Evolutionary conservation across 2,329 filamentous ascomycete genomes (phyloP).

Genomic region (Dactylellina cionopaga): DNA sequence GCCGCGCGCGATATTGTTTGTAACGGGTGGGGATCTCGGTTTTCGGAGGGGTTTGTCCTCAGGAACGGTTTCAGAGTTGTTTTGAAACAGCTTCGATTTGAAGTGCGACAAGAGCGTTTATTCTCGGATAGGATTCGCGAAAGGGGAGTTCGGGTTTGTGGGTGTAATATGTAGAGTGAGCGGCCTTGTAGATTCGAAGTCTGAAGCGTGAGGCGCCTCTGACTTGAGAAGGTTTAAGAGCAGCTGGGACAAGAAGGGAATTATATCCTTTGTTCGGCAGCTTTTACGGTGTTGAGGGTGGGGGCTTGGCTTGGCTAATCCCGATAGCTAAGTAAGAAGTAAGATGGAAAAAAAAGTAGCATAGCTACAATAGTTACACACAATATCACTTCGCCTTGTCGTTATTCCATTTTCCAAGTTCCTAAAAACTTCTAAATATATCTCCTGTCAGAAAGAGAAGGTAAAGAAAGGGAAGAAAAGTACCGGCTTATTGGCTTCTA

Average conservation of each 20-base stretch:
- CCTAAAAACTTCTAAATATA: no score
- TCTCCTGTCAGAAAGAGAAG: no score
- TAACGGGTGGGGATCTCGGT: not conserved
- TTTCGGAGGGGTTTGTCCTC: no score
- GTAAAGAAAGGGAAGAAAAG: no score
- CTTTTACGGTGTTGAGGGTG: not conserved
- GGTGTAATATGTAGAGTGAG: not conserved
- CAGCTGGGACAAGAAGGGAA: conserved; percentile 3
- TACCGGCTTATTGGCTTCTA: no score
- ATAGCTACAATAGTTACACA: not conserved
- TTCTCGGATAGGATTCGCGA: not conserved
- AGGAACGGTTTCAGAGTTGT: conserved; percentile 27
- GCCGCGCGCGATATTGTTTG: not conserved
- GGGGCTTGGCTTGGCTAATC: not conserved
- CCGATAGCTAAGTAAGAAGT: not conserved
- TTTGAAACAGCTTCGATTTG: conserved; percentile 26
- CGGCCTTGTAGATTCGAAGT: not conserved
- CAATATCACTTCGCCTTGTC: no score
- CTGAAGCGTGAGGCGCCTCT: conserved; percentile 8
- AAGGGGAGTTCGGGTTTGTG: no score
- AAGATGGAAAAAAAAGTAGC: not conserved
- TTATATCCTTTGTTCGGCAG: conserved; percentile 14
- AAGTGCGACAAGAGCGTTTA: not conserved
- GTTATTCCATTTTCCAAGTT: no score
- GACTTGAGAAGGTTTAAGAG: conserved; percentile 2